Evolutionary conservation across 805 yeast genomes (phyloP), one percentile per base, ranked within the genome.

Genomic region (Metschnikowia rubicola): DNA sequence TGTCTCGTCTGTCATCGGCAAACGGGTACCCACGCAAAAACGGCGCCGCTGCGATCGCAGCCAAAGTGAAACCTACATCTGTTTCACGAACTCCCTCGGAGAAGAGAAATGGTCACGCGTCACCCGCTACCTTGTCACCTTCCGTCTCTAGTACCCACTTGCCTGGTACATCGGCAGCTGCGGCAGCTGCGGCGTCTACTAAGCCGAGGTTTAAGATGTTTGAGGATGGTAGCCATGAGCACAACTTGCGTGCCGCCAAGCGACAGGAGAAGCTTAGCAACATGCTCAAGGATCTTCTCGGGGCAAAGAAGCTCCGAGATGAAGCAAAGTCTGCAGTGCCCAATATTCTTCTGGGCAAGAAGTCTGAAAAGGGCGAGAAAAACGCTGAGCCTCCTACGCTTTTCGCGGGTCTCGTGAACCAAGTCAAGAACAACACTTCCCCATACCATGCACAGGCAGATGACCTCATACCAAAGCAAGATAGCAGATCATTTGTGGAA

Each of bases 221-320:
- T 41, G 88, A 83, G 41, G 84, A 84, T 55, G 95, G 96, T 4
- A 53, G 68, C 10, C 99, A 92, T 65, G 88, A 80, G 58, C 99
- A 92, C 65, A 81, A 81, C 61, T 71, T 92, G 50, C 77, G 81
- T 49, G 83, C 84, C 37, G 83, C 92, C 8, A 84, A 82, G 62
- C 73, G 95, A 56, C 92, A 86, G 63, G 95, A 86, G 59, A 86
- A 86, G 56, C 63, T 86, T 33, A 75, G 83, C 8, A 81, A 81
- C 50, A 84, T 86, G 90, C 72, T 86, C 51, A 86, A 84, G 59
- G 88, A 83, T 61, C 74, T 85, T 56, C 63, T 86, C n/a, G 90
- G 88, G 10, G 87, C 86, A 2, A 84, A 84, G 52, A 83, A 82
- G 58, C 64, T 83, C 29, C 69, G 92, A 49, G 84, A 78, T 53